These are phyloP conservation scores for Pleurotus tuber-regium DNA, from an alignment of 768 basidiomycete genomes.

Conservation along the genomic window DNA sequence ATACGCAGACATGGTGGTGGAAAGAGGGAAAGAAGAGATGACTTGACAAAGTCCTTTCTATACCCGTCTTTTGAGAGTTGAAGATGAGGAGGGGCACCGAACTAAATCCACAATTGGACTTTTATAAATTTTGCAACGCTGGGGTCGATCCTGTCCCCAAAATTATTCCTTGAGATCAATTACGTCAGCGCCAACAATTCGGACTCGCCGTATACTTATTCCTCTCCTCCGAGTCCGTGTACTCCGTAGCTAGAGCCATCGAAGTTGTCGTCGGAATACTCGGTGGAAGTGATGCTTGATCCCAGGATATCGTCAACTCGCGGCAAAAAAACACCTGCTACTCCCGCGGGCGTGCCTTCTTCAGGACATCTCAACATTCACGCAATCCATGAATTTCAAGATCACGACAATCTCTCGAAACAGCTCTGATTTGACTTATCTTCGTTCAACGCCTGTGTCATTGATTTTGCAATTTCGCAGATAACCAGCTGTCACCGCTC, in stretches of 20 bases:
- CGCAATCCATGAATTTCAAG: no score
- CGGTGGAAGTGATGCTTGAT: not conserved
- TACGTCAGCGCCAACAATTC: conserved; percentile 3
- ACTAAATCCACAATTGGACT: not conserved
- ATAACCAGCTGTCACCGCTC: no score
- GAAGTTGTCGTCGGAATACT: not conserved
- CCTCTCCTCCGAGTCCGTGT: not conserved
- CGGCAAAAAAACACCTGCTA: not conserved
- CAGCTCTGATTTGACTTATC: no score
- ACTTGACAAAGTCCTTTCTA: conserved; percentile 16
- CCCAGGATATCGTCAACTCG: no score
- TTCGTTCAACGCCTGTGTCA: no score
- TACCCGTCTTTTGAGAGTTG: conserved; percentile 4
- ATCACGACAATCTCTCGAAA: no score
- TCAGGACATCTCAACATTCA: not conserved
- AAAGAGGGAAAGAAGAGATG: conserved; percentile 6
- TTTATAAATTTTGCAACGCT: conserved; percentile 9
- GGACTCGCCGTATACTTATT: not conserved
- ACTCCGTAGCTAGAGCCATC: not conserved
- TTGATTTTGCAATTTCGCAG: no score
- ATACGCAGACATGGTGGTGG: conserved; percentile 43
- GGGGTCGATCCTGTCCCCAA: conserved; percentile 11
- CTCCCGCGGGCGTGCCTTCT: not conserved
- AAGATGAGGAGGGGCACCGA: not conserved
- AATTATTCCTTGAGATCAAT: conserved; percentile 8